phyloP scores from a whole-genome alignment of 2,329 filamentous ascomycete genomes.

The Aspergillus quadrilineatus region DNA sequence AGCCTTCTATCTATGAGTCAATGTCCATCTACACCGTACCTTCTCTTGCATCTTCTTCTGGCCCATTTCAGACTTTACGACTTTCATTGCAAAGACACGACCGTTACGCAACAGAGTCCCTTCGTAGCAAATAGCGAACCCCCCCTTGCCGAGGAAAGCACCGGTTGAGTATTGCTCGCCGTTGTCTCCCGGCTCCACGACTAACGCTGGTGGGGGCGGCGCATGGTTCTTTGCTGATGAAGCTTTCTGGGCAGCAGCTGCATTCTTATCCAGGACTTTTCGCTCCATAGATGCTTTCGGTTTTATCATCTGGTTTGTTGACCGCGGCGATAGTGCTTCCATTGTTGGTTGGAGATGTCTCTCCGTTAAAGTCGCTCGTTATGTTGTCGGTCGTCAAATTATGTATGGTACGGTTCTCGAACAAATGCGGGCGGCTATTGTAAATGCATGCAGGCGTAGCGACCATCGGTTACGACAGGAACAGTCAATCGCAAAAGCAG shows the following conservation, averaged over 20 bases:
- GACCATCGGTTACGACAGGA: slow-evolving; percentile 24
- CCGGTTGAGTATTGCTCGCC: slow-evolving; percentile 49
- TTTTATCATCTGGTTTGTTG: slow-evolving; percentile 48
- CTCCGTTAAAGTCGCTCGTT: slow-evolving; percentile 2
- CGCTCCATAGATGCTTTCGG: slow-evolving; percentile 42
- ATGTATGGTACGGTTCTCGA: slow-evolving; percentile 20
- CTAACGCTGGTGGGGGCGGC: slow-evolving; percentile 44
- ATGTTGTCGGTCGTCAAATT: slow-evolving; percentile 8
- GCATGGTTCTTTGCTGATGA: slow-evolving; percentile 45
- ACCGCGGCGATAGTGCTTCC: slow-evolving; percentile 51
- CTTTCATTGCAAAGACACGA: slow-evolving; percentile 51
- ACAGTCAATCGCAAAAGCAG: slow-evolving; percentile 15
- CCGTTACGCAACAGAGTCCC: slow-evolving; percentile 45
- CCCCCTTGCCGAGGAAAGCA: slow-evolving; percentile 50
- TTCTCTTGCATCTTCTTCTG: slow-evolving; percentile 55
- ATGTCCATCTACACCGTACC: slow-evolving; percentile 27
- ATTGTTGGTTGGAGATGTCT: slow-evolving; percentile 29
- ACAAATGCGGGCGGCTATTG: slow-evolving; percentile 7
- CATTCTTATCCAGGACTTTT: slow-evolving; percentile 40
- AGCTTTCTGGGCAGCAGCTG: slow-evolving; percentile 32
- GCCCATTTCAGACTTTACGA: slow-evolving; percentile 51
- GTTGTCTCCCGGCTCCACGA: slow-evolving; percentile 46
- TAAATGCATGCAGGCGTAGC: slow-evolving; percentile 17
- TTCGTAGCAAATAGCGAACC: slow-evolving; percentile 53
- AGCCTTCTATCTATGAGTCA: neutral